Percentiles rank a stretch among this genome's conserved stretches.
Conservation (phyloP, 2,329 filamentous ascomycete genomes). For the Esteya vermicola region DNA sequence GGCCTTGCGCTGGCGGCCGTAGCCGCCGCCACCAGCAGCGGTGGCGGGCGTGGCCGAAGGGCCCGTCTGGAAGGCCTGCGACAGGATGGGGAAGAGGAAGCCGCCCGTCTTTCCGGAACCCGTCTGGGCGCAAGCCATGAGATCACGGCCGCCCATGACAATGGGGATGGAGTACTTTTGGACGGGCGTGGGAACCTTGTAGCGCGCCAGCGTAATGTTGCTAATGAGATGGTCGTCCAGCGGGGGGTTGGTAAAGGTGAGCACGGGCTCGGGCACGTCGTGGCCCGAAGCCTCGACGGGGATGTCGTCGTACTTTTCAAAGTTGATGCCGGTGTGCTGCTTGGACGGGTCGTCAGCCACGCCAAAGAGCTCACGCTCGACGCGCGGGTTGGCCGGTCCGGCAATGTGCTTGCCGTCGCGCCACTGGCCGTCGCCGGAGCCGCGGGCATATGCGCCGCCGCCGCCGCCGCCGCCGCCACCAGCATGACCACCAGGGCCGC, state of each 20-base stretch:
- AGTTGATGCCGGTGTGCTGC: slow-evolving; percentile 98
- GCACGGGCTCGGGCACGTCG: slow-evolving; percentile 83
- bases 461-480: slow-evolving; percentile 37
- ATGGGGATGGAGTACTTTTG: slow-evolving; percentile 99
- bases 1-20: slow-evolving; percentile 90
- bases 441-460: slow-evolving; percentile 45
- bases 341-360: slow-evolving; percentile 81
- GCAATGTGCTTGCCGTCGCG: slow-evolving; percentile 91
- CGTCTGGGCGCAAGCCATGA: slow-evolving; percentile 99
- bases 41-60: slow-evolving; percentile 55
- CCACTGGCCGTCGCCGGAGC: slow-evolving; percentile 93
- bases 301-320: slow-evolving; percentile 99
- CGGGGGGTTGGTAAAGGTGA: slow-evolving; percentile 83
- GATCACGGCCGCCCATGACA: slow-evolving; percentile 91
- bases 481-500: slow-evolving; percentile 16
- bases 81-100: slow-evolving; percentile 97
- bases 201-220: slow-evolving; percentile 90
- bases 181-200: slow-evolving; percentile 91
- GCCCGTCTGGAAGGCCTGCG: slow-evolving; percentile 87
- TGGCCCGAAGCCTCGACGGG: slow-evolving; percentile 93
- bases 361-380: slow-evolving; percentile 95
- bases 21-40: slow-evolving; percentile 53
- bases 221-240: slow-evolving; percentile 83
- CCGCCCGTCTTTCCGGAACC: slow-evolving; percentile 99
- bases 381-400: slow-evolving; percentile 71